phyloP scores from a whole-genome alignment of 2,329 filamentous ascomycete species.

The Acrodontium crateriforme region DNA sequence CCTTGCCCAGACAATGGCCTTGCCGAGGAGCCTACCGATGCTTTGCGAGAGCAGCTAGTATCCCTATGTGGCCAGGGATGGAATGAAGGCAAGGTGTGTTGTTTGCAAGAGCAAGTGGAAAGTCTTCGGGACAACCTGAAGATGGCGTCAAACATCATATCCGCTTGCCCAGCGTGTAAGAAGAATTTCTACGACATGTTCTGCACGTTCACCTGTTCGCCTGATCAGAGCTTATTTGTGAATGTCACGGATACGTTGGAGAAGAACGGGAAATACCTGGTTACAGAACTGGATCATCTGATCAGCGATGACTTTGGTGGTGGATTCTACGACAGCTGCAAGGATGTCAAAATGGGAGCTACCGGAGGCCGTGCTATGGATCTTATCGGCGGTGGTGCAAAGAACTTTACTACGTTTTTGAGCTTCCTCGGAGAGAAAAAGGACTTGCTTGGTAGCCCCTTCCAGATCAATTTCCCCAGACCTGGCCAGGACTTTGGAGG shows the following conservation, averaged over 20 bases:
- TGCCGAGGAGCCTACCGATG: slow-evolving; percentile 58
- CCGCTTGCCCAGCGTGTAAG: slow-evolving; percentile 90
- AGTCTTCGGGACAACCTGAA: slow-evolving; percentile 72
- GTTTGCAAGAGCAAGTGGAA: slow-evolving; percentile 65
- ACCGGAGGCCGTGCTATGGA: slow-evolving; percentile 90
- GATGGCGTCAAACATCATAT: slow-evolving; percentile 76
- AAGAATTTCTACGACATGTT: slow-evolving; percentile 98
- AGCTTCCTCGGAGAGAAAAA: slow-evolving; percentile 92
- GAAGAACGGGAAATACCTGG: slow-evolving; percentile 49
- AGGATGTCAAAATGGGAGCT: slow-evolving; percentile 95
- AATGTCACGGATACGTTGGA: slow-evolving; percentile 68
- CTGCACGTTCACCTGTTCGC: slow-evolving; percentile 95
- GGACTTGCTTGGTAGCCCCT: slow-evolving; percentile 71
- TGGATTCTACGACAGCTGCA: slow-evolving; percentile 93
- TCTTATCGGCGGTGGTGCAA: slow-evolving; percentile 88
- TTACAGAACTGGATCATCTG: slow-evolving; percentile 81
- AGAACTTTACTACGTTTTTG: slow-evolving; percentile 73
- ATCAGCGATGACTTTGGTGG: slow-evolving; percentile 71
- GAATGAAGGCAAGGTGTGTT: slow-evolving; percentile 74
- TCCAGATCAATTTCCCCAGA: slow-evolving; percentile 87
- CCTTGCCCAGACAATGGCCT: slow-evolving; percentile 85
- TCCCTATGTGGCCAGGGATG: slow-evolving; percentile 79
- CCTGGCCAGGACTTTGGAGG: slow-evolving; percentile 45
- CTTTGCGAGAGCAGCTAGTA: slow-evolving; percentile 63
- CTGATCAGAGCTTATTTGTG: slow-evolving; percentile 87